phyloP scores from a whole-genome alignment of 768 basidiomycete species.

The Macrolepiota albuminosa region DNA sequence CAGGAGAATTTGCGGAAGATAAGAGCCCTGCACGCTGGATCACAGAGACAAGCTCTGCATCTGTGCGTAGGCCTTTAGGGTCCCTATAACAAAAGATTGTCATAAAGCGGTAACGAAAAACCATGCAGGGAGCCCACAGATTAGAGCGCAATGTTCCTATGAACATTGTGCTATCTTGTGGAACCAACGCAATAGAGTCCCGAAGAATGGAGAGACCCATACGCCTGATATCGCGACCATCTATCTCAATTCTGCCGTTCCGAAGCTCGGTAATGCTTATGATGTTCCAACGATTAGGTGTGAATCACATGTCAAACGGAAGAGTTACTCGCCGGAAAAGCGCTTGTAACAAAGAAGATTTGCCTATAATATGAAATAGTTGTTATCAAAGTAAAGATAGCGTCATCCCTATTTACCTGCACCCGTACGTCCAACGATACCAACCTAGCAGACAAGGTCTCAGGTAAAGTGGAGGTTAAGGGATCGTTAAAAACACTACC shows the following conservation, averaged over 20 bases:
- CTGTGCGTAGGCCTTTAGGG: slow-evolving; percentile 39
- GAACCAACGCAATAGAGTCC: slow-evolving; percentile 57
- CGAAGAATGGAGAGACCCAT: slow-evolving; percentile 55
- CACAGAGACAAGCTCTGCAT: slow-evolving; percentile 58
- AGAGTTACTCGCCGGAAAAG: slow-evolving; percentile 40
- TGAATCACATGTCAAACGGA: neutral
- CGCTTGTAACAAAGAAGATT: slow-evolving; percentile 54
- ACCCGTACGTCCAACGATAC: slow-evolving; percentile 45
- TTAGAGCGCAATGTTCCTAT: slow-evolving; percentile 44
- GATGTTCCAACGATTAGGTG: neutral
- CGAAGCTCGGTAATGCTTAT: slow-evolving; percentile 55
- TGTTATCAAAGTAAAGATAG: neutral
- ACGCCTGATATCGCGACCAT: slow-evolving; percentile 45
- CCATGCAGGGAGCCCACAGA: slow-evolving; percentile 23
- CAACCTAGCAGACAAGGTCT: slow-evolving; percentile 25
- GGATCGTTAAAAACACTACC: slow-evolving; percentile 28
- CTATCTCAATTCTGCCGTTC: slow-evolving; percentile 53
- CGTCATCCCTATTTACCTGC: slow-evolving; percentile 24
- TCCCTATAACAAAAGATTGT: slow-evolving; percentile 7
- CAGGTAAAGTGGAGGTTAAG: neutral
- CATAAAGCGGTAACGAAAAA: neutral
- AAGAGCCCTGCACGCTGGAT: slow-evolving; percentile 60
- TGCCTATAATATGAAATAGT: slow-evolving; percentile 25
- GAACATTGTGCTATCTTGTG: slow-evolving; percentile 60
- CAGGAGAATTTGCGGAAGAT: slow-evolving; percentile 37